Conservation (phyloP, 805 yeast species). For the Ogataea nitratoaversa region DNA sequence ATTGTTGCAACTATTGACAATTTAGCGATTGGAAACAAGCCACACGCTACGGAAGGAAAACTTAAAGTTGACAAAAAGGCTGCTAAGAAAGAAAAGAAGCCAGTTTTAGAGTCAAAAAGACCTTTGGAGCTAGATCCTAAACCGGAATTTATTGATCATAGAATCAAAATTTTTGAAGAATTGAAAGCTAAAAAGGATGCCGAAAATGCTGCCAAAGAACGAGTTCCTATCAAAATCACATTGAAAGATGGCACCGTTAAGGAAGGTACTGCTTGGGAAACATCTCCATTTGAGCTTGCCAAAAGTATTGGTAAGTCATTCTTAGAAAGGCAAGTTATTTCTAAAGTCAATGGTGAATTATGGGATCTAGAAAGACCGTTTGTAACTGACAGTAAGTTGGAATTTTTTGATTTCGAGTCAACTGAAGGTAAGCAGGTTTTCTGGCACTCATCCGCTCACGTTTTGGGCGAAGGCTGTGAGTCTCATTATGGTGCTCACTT, state of each 20-base stretch:
- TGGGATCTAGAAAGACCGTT: constrained; percentile 97
- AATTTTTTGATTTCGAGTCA: constrained; percentile 84
- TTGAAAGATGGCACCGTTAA: constrained; percentile 81
- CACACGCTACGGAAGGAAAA: constrained; percentile 6
- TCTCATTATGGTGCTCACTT: constrained; percentile 93
- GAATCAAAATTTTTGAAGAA: constrained; percentile 75
- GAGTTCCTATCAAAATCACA: constrained; percentile 65
- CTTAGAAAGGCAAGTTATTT: constrained; percentile 82
- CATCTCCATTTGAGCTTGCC: constrained; percentile 86
- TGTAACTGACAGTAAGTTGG: constrained; percentile 65
- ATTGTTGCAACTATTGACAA: constrained; percentile 45
- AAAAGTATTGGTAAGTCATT: constrained; percentile 80
- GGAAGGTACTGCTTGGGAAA: constrained; percentile 82
- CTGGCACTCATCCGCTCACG: constrained; percentile 99
- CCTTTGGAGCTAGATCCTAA: constrained; percentile 60
- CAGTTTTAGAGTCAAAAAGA: constrained; percentile 36
- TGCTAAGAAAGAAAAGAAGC: constrained; percentile 25
- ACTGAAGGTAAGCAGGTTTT: constrained; percentile 95
- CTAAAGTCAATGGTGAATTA: constrained; percentile 83
- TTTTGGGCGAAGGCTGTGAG: constrained; percentile 96
- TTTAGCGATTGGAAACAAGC: constrained; percentile 4
- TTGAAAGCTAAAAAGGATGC: constrained; percentile 76
- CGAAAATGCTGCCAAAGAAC: constrained; percentile 55
- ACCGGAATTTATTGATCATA: constrained; percentile 78
- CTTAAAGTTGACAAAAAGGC: constrained; percentile 13